Evolutionary conservation across 2,329 filamentous ascomycete species (phyloP).

Genomic region (Beauveria asiatica): DNA sequence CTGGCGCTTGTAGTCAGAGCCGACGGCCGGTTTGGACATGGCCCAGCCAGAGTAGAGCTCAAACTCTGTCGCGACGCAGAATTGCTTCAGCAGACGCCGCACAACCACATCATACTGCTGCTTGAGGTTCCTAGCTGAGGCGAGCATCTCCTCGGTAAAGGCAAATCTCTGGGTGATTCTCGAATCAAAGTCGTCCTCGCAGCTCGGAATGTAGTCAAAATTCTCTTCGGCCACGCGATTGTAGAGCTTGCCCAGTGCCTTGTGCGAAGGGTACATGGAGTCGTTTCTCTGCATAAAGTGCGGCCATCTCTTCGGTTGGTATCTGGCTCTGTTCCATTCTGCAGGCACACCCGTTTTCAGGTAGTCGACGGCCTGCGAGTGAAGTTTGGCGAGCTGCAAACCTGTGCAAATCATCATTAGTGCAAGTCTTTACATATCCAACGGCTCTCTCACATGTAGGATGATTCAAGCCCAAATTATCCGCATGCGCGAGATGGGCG

Average conservation of each 20-base stretch:
- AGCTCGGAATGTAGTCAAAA: conserved; percentile 65
- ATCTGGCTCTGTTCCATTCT: conserved; percentile 44
- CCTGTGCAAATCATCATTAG: conserved; percentile 28
- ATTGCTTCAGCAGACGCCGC: conserved; percentile 73
- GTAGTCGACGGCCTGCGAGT: conserved; percentile 91
- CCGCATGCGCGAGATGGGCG: conserved; percentile 72
- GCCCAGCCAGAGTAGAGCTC: conserved; percentile 87
- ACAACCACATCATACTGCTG: conserved; percentile 67
- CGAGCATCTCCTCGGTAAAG: conserved; percentile 45
- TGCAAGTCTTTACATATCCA: neutral
- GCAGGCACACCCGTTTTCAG: conserved; percentile 81
- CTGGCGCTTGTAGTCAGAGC: conserved; percentile 74
- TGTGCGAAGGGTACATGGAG: conserved; percentile 54
- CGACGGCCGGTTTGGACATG: conserved; percentile 62
- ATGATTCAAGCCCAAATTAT: conserved; percentile 59
- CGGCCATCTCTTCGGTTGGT: conserved; percentile 61
- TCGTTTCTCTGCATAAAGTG: conserved; percentile 69
- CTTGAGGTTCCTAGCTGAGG: conserved; percentile 60
- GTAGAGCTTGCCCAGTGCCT: conserved; percentile 73
- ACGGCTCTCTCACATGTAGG: conserved; percentile 48
- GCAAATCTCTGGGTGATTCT: conserved; percentile 60
- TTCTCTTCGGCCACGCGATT: conserved; percentile 53
- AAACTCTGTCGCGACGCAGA: conserved; percentile 78
- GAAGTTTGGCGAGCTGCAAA: conserved; percentile 64
- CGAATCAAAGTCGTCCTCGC: conserved; percentile 63